Base-by-base conservation (phyloP, 2,329 filamentous ascomycete species). In the Nigrospora sphaerica region DNA sequence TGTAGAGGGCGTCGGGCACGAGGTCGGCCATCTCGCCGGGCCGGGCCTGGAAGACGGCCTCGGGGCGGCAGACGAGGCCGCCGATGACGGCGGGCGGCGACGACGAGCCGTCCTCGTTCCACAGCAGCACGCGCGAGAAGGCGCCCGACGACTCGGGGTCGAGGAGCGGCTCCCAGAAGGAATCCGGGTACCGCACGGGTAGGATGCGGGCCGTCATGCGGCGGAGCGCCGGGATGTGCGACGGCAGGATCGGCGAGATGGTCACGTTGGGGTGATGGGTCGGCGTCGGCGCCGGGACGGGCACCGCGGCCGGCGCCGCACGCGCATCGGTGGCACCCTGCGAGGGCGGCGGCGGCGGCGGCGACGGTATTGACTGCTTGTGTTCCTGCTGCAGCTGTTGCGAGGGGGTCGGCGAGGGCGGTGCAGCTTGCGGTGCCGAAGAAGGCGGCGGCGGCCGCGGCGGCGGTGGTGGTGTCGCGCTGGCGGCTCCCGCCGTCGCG, bases 151-250 rank as follows among this genome's bases (percentile, higher is more conserved):
- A 63, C 16, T 69, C 57, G 12, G 75, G 71, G 50, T 79, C 69
- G 48, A 75, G 64, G 46, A 78, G 72, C 34, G 68, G 69, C 44
- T 70, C 64, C 70, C 84, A 86, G 67, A 85, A 85, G 41, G 71
- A 70, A 59, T 85, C 81, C 3, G 78, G 73, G 61, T 85, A 86
- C 61, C 70, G 68, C 48, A 85, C 77, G 42, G 77, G 79, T 1
- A 86, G 77, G 44, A 85, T 74, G 43, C 85, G 74, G 39, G 77
- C 68, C 63, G 83, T 84, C 62, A 86, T 82, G 55, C 81, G 77
- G 35, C 78, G 78, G 6, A 86, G 70, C 39, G 78, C 71, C 47
- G 75, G 67, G 47, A 84, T 64, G 62, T 85, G 78, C 39, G 66
- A 57, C 39, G 69, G 62, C 1, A 67, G 64, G 44, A 83, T 65